phyloP scores from a whole-genome alignment of 805 yeast genomes.

The Kodamaea neixiangensis region DNA sequence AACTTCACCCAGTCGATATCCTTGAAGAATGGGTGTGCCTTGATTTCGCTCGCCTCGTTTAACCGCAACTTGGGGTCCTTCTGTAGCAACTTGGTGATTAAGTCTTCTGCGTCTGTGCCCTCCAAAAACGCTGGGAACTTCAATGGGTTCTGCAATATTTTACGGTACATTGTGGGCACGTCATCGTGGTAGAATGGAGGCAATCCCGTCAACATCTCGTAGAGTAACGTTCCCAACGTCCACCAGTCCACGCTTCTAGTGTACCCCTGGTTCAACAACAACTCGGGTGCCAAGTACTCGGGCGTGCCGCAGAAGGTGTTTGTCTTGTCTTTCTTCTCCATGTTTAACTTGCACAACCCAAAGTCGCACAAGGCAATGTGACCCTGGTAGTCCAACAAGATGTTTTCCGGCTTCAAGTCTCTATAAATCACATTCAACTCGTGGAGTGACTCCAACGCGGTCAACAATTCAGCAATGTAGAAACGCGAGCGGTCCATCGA shows the following conservation, averaged over 20 bases:
- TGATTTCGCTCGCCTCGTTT: constrained; percentile 82
- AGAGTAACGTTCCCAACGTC: constrained; percentile 92
- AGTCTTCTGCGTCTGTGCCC: constrained; percentile 81
- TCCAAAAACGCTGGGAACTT: constrained; percentile 82
- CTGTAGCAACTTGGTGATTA: constrained; percentile 70
- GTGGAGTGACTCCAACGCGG: constrained; percentile 91
- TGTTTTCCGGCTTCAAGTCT: constrained; percentile 95
- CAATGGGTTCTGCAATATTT: constrained; percentile 85
- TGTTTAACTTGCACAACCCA: constrained; percentile 93
- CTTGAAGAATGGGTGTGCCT: constrained; percentile 79
- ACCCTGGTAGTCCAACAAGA: constrained; percentile 91
- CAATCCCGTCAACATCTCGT: constrained; percentile 94
- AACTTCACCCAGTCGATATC: constrained; percentile 89
- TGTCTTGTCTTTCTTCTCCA: constrained; percentile 85
- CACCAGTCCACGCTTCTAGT: constrained; percentile 98
- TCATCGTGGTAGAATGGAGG: constrained; percentile 98
- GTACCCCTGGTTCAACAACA: constrained; percentile 88
- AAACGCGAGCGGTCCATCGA: constrained; percentile 87
- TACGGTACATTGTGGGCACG: constrained; percentile 88
- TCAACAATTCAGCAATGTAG: constrained; percentile 89
- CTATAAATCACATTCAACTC: constrained; percentile 90
- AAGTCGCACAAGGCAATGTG: constrained; percentile 98
- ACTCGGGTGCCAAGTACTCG: constrained; percentile 94
- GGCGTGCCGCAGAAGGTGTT: constrained; percentile 98
- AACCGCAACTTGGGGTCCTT: constrained; percentile 84